Conservation (phyloP, 768 basidiomycete genomes). For the Phylloporus arenicola region DNA sequence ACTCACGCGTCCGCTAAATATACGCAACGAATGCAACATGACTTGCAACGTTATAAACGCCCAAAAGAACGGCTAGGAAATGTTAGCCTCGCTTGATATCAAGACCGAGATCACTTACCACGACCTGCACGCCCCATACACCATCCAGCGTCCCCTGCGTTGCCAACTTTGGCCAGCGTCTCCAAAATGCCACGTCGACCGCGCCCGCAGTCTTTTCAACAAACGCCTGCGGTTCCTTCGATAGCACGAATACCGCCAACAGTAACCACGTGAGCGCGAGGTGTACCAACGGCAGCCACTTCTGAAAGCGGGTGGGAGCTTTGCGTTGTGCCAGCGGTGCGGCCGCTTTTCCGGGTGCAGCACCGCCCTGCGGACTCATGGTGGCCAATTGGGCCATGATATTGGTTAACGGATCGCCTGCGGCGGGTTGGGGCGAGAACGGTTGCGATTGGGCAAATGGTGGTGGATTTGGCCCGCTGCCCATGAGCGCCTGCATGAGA, state of each 20-base stretch:
- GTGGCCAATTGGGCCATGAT: constrained; percentile 32
- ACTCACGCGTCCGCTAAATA: constrained; percentile 66
- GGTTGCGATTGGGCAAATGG: constrained; percentile 15
- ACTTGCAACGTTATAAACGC: constrained; percentile 71
- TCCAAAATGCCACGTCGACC: constrained; percentile 40
- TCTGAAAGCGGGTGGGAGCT: constrained; percentile 48
- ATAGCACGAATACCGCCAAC: constrained; percentile 63
- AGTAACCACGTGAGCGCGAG: constrained; percentile 58
- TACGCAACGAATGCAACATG: constrained; percentile 62
- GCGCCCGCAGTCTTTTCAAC: constrained; percentile 32
- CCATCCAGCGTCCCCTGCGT: constrained; percentile 33
- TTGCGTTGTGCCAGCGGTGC: constrained; percentile 16
- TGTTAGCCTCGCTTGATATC: not conserved
- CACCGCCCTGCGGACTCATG: constrained; percentile 16
- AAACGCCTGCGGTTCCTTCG: constrained; percentile 54
- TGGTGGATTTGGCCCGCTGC: constrained; percentile 28
- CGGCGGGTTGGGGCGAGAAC: not conserved
- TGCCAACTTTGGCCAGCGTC: constrained; percentile 58
- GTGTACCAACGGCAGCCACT: constrained; percentile 62
- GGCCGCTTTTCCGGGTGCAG: constrained; percentile 26
- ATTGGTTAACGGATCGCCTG: constrained; percentile 44
- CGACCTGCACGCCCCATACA: constrained; percentile 47
- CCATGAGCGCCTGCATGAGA: constrained; percentile 62
- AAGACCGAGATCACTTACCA: constrained; percentile 39
- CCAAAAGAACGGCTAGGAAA: constrained; percentile 72